Conservation (phyloP, 352 stramenopile species). For the Globisporangium radiosum region DNA sequence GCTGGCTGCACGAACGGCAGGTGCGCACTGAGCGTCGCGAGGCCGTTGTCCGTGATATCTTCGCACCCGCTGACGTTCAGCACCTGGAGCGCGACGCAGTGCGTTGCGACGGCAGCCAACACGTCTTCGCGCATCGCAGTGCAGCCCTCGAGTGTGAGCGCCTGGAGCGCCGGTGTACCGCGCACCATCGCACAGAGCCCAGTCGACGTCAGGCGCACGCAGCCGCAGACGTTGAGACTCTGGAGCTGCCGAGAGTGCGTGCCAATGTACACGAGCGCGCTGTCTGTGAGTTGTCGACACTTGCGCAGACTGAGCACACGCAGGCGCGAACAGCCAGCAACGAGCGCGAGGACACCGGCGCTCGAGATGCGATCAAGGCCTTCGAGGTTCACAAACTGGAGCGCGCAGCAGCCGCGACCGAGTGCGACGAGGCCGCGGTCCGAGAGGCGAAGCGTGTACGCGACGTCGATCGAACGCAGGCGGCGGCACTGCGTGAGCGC, state of each 20-base stretch:
- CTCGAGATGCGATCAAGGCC: conserved; percentile 50
- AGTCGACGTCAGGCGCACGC: conserved; percentile 48
- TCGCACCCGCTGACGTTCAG: conserved; percentile 72
- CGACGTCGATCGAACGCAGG: conserved; percentile 63
- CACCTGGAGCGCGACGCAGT: conserved; percentile 48
- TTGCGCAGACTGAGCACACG: conserved; percentile 56
- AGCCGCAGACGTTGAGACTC: conserved; percentile 56
- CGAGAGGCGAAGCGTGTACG: conserved; percentile 46
- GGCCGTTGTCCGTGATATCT: conserved; percentile 69
- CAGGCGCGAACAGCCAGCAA: conserved; percentile 41
- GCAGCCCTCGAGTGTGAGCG: conserved; percentile 64
- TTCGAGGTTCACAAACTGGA: conserved; percentile 78
- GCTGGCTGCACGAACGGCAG: conserved; percentile 62
- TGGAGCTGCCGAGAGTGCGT: conserved; percentile 38
- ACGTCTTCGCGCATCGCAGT: conserved; percentile 65
- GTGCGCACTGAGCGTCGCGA: conserved; percentile 58
- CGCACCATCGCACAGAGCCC: conserved; percentile 44
- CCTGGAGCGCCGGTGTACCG: conserved; percentile 48
- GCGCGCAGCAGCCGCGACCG: conserved; percentile 31
- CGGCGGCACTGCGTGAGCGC: conserved; percentile 53
- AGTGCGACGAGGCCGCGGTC: conserved; percentile 53
- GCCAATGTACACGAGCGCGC: conserved; percentile 38
- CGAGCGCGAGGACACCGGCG: conserved; percentile 34
- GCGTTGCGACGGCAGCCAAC: conserved; percentile 41
- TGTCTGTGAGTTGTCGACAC: conserved; percentile 57